Percentiles rank a stretch among this genome's conserved stretches.
These are phyloP conservation scores for Lunularia cruciata DNA, from an alignment of 225 moss, liverwort and hornwort genomes.

Conservation along the genomic window DNA sequence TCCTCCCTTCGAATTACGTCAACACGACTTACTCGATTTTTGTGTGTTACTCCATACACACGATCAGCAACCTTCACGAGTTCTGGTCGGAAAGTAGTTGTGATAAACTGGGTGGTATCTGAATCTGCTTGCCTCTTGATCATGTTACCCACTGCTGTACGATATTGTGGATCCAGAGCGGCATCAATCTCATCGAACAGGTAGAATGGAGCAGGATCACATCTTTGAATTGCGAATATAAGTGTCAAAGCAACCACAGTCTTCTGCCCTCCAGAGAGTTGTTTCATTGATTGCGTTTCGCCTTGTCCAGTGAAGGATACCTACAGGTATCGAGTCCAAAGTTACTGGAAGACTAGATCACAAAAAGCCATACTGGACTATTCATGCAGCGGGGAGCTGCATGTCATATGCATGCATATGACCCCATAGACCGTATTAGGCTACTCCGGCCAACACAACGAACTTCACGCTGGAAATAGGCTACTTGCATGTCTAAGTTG, in stretches of 20 bases:
- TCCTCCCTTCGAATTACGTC: conserved; percentile 73
- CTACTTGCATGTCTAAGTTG: too few species aligned
- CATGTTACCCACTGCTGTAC: conserved; percentile 76
- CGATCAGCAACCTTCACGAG: conserved; percentile 86
- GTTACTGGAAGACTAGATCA: not conserved
- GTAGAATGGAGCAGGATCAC: conserved; percentile 68
- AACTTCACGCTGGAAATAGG: too few species aligned
- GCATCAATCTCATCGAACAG: conserved; percentile 93
- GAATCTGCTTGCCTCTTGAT: conserved; percentile 92
- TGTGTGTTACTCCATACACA: conserved; percentile 87
- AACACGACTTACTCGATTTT: conserved; percentile 83
- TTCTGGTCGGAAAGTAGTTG: conserved; percentile 87
- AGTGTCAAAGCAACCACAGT: conserved; percentile 67
- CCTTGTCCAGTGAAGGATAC: conserved; percentile 71
- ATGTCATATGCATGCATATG: too few species aligned
- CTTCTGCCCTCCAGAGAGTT: conserved; percentile 68
- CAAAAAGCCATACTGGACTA: not conserved
- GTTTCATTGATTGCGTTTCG: conserved; percentile 73
- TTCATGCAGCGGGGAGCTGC: too few species aligned
- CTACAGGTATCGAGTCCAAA: conserved; percentile 23
- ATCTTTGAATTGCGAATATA: conserved; percentile 69
- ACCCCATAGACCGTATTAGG: too few species aligned
- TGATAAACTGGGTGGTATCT: conserved; percentile 81
- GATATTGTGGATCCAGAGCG: conserved; percentile 62
- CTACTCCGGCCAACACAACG: too few species aligned